Evolutionary conservation across 139 green algal species (phyloP).

Genomic region (Haematococcus sp.): DNA sequence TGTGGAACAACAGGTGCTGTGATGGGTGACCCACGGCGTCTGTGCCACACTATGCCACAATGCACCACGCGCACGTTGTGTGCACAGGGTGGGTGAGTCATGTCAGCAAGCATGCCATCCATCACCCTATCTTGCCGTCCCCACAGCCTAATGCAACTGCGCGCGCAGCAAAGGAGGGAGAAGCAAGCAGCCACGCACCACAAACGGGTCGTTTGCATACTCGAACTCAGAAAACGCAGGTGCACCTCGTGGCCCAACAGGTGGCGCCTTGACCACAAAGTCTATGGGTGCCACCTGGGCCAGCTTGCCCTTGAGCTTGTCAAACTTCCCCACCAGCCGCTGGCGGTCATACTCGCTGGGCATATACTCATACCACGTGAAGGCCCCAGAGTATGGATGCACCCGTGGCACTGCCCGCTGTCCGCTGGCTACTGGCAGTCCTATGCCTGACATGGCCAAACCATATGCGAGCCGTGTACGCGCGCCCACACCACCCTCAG

Average conservation of each 20-base stretch:
- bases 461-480: too few relatives aligned
- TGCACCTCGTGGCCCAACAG: constrained; percentile 7
- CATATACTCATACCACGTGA: constrained; percentile 38
- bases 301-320: constrained; percentile 27
- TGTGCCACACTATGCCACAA: too few relatives aligned
- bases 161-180: too few relatives aligned
- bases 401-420: background rate
- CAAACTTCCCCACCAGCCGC: constrained; percentile 20
- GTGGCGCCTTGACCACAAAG: constrained; percentile 34
- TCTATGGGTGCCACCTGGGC: constrained; percentile 23
- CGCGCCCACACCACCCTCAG: background rate
- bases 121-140: too few relatives aligned
- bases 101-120: too few relatives aligned
- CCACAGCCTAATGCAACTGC: too few relatives aligned
- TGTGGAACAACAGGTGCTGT: too few relatives aligned
- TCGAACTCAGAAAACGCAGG: constrained; percentile 38
- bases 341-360: constrained; percentile 36
- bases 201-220: constrained; percentile 18
- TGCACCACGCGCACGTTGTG: too few relatives aligned
- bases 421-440: background rate
- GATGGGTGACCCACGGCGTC: too few relatives aligned
- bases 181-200: background rate
- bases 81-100: too few relatives aligned
- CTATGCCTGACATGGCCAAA: too few relatives aligned
- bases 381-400: constrained; percentile 17